These are phyloP conservation scores for Trichoderma simmonsii DNA, from an alignment of 2,329 filamentous ascomycete genomes.

Conservation along the genomic window DNA sequence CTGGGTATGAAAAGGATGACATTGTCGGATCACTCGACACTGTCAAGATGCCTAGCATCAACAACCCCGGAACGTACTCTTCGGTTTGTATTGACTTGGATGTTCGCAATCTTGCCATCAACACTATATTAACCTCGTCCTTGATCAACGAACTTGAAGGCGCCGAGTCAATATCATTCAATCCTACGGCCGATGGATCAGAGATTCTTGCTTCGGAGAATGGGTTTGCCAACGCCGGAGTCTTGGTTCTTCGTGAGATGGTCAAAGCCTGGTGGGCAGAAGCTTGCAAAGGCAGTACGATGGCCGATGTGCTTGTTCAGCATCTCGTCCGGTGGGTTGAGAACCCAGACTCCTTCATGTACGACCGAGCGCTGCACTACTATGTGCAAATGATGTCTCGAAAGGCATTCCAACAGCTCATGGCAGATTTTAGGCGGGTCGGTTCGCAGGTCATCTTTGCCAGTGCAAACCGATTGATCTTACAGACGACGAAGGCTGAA, in stretches of 20 bases:
- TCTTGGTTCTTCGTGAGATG: constrained; percentile 92
- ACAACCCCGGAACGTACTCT: constrained; percentile 89
- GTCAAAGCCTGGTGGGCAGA: constrained; percentile 98
- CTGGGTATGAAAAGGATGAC: constrained; percentile 92
- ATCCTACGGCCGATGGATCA: constrained; percentile 46
- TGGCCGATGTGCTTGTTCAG: constrained; percentile 97
- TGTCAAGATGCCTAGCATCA: constrained; percentile 88
- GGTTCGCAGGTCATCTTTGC: constrained; percentile 96
- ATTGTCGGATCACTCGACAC: constrained; percentile 77
- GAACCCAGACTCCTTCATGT: constrained; percentile 87
- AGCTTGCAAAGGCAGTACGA: constrained; percentile 81
- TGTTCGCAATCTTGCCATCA: constrained; percentile 91
- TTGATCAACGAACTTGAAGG: constrained; percentile 96
- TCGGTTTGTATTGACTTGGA: constrained; percentile 96
- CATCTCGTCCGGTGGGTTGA: constrained; percentile 98
- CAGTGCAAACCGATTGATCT: constrained; percentile 78
- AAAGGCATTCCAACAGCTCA: constrained; percentile 94
- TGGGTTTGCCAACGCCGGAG: constrained; percentile 87
- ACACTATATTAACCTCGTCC: constrained; percentile 94
- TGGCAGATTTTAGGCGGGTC: constrained; percentile 93
- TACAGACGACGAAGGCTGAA: constrained; percentile 95
- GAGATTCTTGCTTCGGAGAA: constrained; percentile 74
- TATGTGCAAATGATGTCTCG: constrained; percentile 99
- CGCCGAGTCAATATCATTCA: constrained; percentile 80
- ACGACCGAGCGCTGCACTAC: constrained; percentile 90